Percentiles rank a stretch among this genome's conserved stretches.
These are phyloP conservation scores for Trebouxia gelatinosa DNA, from an alignment of 163 green algal species.

Conservation along the genomic window DNA sequence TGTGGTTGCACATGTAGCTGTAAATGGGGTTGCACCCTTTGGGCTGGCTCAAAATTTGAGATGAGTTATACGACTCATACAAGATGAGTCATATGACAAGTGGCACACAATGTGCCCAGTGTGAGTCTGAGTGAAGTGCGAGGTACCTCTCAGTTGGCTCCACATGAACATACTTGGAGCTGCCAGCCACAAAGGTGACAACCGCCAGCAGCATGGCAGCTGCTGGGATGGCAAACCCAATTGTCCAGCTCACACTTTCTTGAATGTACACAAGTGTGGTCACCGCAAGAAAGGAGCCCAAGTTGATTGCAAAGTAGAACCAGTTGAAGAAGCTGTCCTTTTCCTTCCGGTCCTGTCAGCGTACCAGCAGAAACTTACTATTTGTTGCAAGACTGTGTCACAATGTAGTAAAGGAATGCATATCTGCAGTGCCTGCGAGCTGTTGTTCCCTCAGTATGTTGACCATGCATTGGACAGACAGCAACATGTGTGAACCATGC, in stretches of 20 bases:
- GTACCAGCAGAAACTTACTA: too few relatives aligned
- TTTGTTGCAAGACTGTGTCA: too few relatives aligned
- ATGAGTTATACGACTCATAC: too few relatives aligned
- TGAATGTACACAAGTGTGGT: constrained; percentile 87
- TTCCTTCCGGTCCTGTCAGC: constrained; percentile 69
- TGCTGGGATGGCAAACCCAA: constrained; percentile 88
- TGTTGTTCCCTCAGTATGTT: too few relatives aligned
- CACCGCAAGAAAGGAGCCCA: constrained; percentile 83
- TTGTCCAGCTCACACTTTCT: constrained; percentile 78
- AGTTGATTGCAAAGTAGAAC: constrained; percentile 98
- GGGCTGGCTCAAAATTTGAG: too few relatives aligned
- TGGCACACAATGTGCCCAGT: background rate
- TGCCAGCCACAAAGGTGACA: constrained; percentile 76
- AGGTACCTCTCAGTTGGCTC: constrained; percentile 74
- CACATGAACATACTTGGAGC: constrained; percentile 70
- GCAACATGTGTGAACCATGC: too few relatives aligned
- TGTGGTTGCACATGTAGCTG: too few relatives aligned
- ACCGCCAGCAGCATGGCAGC: constrained; percentile 78
- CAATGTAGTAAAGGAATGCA: too few relatives aligned
- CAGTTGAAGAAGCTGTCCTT: constrained; percentile 96
- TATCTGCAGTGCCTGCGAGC: too few relatives aligned
- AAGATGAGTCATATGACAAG: background rate
- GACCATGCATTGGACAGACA: too few relatives aligned
- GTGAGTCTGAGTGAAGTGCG: background rate
- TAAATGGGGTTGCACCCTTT: too few relatives aligned